These are phyloP conservation scores for Trichomonascaceae sp. DNA, from an alignment of 1,139 yeast genomes.

Conservation along the genomic window DNA sequence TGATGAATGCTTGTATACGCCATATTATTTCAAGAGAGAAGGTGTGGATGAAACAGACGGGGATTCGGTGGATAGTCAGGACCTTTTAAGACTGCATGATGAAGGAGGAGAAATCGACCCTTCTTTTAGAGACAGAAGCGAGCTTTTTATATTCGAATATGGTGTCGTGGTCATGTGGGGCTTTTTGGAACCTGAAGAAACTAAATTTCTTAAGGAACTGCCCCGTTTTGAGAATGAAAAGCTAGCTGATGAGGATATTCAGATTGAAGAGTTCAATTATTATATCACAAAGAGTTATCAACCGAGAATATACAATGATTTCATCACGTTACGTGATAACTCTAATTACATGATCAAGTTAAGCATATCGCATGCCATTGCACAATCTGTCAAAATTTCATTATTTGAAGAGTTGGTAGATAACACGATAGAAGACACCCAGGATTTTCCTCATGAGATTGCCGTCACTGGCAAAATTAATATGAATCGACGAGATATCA, in stretches of 20 bases:
- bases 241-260: conserved; percentile 83
- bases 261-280: conserved; percentile 88
- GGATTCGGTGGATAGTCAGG: conserved; percentile 36
- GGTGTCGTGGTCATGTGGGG: conserved; percentile 98
- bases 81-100: conserved; percentile 68
- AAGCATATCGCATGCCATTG: conserved; percentile 89
- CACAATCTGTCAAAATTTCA: conserved; percentile 90
- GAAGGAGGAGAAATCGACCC: conserved; percentile 94
- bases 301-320: conserved; percentile 92
- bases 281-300: conserved; percentile 89
- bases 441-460: conserved; percentile 92
- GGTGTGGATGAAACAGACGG: not conserved
- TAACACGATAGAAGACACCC: conserved; percentile 93
- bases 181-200: conserved; percentile 75
- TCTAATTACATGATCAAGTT: conserved; percentile 84
- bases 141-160: conserved; percentile 82
- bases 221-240: conserved; percentile 89
- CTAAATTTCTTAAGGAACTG: conserved; percentile 71
- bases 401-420: conserved; percentile 92
- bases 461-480: conserved; percentile 92
- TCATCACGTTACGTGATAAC: conserved; percentile 86
- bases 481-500: conserved; percentile 88
- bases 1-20: conserved; percentile 91
- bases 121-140: conserved; percentile 63
- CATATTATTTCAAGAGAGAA: conserved; percentile 68